These are phyloP conservation scores for Yamadazyma triangularis DNA, from an alignment of 1,139 yeast species.

Conservation along the genomic window DNA sequence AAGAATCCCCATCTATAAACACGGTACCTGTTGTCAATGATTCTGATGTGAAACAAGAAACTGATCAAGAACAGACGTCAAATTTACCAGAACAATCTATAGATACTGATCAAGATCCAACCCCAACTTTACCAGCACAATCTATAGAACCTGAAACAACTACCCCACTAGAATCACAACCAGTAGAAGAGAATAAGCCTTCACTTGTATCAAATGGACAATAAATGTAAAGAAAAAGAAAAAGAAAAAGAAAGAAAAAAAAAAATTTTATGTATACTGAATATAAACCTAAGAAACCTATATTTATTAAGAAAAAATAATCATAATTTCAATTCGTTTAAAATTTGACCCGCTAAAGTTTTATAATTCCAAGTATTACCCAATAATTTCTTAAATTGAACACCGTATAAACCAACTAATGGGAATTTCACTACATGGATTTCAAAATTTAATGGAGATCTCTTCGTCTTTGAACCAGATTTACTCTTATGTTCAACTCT, in stretches of 20 bases:
- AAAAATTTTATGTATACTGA: neutral
- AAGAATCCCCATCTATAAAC: no score
- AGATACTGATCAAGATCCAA: no score
- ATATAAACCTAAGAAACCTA: neutral
- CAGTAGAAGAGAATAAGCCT: no score
- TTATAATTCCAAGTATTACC: slow-evolving; percentile 97
- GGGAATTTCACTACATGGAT: slow-evolving; percentile 93
- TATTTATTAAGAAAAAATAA: slow-evolving; percentile 1
- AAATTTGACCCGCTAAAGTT: slow-evolving; percentile 83
- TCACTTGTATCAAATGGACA: no score
- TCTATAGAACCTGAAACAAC: no score
- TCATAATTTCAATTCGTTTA: slow-evolving; percentile 69
- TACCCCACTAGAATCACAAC: neutral
- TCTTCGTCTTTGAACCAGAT: slow-evolving; percentile 14
- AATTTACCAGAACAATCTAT: neutral
- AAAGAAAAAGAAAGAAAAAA: neutral
- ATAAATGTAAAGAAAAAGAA: neutral
- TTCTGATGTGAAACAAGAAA: neutral
- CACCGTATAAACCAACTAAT: slow-evolving; percentile 84
- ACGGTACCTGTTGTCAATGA: no score
- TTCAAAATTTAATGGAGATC: slow-evolving; percentile 75
- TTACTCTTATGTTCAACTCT: slow-evolving; percentile 44
- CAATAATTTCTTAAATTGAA: slow-evolving; percentile 86
- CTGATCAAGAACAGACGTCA: slow-evolving; percentile 1
- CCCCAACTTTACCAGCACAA: no score